Conservation (phyloP, 768 basidiomycete genomes). For the Hypholoma fasciculare region DNA sequence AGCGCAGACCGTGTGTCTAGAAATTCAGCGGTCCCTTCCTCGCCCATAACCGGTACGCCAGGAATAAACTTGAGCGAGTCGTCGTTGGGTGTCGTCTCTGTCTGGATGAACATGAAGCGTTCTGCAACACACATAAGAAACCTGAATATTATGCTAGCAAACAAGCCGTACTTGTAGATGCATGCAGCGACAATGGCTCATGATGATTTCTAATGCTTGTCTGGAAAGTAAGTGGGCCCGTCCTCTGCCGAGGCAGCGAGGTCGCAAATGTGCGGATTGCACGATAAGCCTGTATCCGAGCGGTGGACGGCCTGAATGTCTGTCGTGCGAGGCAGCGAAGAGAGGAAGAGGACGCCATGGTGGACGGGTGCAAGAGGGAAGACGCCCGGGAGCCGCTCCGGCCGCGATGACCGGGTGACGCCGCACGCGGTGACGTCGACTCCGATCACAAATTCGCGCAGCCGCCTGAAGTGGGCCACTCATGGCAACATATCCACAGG, state of each 20-base stretch:
- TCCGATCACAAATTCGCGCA: not conserved
- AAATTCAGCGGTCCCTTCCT: slow-evolving; percentile 91
- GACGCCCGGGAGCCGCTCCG: not conserved
- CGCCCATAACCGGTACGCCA: slow-evolving; percentile 83
- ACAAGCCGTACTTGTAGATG: slow-evolving; percentile 16
- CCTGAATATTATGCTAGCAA: not conserved
- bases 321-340: slow-evolving; percentile 19
- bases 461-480: not conserved
- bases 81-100: slow-evolving; percentile 95
- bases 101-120: slow-evolving; percentile 98
- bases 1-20: slow-evolving; percentile 86
- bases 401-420: not conserved
- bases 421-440: not conserved
- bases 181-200: slow-evolving; percentile 3
- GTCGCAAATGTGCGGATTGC: slow-evolving; percentile 12
- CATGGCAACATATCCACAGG: slow-evolving; percentile 2
- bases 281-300: slow-evolving; percentile 10
- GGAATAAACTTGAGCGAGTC: slow-evolving; percentile 99
- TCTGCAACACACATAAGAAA: slow-evolving; percentile 35
- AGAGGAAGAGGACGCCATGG: slow-evolving; percentile 21
- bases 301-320: slow-evolving; percentile 8
- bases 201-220: slow-evolving; percentile 8
- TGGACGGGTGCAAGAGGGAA: slow-evolving; percentile 10
- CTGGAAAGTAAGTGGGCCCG: slow-evolving; percentile 7
- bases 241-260: slow-evolving; percentile 7